phyloP scores from a whole-genome alignment of 2,329 filamentous ascomycete species.

The Talaromyces piceae region DNA sequence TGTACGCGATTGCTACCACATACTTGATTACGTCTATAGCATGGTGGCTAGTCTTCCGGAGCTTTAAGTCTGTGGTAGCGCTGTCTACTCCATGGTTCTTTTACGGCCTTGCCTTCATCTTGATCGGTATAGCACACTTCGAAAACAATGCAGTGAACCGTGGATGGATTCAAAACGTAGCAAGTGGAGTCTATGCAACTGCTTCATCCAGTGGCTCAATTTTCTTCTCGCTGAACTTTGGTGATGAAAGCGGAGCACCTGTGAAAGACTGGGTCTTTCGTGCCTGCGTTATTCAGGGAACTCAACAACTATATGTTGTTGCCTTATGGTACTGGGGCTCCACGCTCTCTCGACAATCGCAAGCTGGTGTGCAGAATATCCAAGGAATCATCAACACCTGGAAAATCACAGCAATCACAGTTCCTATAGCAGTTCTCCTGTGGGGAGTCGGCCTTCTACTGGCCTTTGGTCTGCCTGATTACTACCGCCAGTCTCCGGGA shows the following conservation, averaged over 20 bases:
- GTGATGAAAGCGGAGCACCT: conserved; percentile 55
- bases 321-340: conserved; percentile 62
- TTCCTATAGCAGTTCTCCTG: conserved; percentile 52
- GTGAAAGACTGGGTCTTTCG: conserved; percentile 61
- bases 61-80: conserved; percentile 49
- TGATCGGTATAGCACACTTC: conserved; percentile 58
- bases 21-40: conserved; percentile 52
- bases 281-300: conserved; percentile 59
- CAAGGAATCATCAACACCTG: conserved; percentile 37
- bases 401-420: conserved; percentile 46
- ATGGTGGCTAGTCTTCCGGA: conserved; percentile 59
- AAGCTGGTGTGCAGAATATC: conserved; percentile 33
- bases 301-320: conserved; percentile 59
- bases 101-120: conserved; percentile 56
- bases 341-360: conserved; percentile 18
- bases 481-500: conserved; percentile 58
- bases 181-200: conserved; percentile 54
- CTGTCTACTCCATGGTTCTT: conserved; percentile 56
- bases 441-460: conserved; percentile 51
- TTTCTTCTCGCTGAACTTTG: conserved; percentile 62
- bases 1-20: conserved; percentile 54
- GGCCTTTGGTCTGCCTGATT: conserved; percentile 57
- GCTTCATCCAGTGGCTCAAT: conserved; percentile 57
- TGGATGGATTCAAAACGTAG: conserved; percentile 54
- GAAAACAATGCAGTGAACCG: conserved; percentile 32